Evolutionary conservation across 2,329 filamentous ascomycete species (phyloP), one percentile per base, ranked within the genome.

Genomic region (Zymoseptoria ardabiliae): DNA sequence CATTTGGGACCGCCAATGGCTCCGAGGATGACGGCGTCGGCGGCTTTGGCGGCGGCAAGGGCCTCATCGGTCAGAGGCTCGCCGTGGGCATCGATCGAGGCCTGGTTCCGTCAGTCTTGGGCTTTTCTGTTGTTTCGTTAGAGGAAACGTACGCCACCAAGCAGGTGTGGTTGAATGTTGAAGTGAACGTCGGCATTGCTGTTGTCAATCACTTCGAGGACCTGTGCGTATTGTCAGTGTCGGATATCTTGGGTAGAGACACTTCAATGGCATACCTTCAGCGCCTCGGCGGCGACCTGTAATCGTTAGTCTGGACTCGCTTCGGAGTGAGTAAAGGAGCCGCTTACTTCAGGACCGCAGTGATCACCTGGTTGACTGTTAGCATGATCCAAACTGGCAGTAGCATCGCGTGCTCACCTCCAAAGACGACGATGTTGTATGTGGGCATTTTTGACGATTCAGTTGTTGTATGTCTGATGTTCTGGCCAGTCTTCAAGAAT

Each of bases 1-100:
- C 92, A 97, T 90, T 97, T 85, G 41, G 94, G 93, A n/a, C 93
- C 93, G 68, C 93, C 93, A 71, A 97, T 95, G 68, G 93, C 91
- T 67, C 92, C 93, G 57, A 97, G 86, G 61, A 97, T 86, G 61
- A 97, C 88, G 48, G 92, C 93, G 75, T 96, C 89, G 64, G 92
- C 91, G 55, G 82, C 80, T 76, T 95, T 92, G 66, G 91, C 91
- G 41, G 91, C 91, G 13, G 79, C 78, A 68, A 97, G 88, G 63
- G 91, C 90, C 70, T 88, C 85, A 68, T 94, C 86, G 56, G 91
- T 96, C 62, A 97, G 80, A 28, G 93, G 86, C 28, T 79, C 82
- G 68, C 90, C 90, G 71, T 85, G 85, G 19, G 85, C 86, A 71
- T 97, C 87, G 76, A 97, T 97, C 53, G 92, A 97, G 74, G 86